Evolutionary conservation across 352 stramenopile species (phyloP), one percentile per base, ranked within the genome.

Genomic region (Phytophthora pluvialis): DNA sequence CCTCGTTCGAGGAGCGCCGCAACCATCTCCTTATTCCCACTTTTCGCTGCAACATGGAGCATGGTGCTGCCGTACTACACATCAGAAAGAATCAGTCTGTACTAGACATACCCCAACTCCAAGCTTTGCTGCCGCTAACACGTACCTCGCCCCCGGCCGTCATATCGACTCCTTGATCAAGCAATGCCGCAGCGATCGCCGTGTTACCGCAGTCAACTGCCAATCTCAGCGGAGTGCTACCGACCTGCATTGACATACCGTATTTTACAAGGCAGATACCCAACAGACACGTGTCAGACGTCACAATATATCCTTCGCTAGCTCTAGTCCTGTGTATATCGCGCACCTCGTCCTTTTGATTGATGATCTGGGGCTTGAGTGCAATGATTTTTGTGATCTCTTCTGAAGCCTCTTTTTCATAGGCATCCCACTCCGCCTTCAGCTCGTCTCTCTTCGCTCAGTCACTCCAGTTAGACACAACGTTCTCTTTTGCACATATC

Each of bases 21-120:
- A 31, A 86, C 78, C 36, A 90, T 65, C 58, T 80, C 73, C 21
- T 78, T 68, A 29, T 83, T 87, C 29, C 81, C 81, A 29, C 78
- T 88, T 72, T 86, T 86, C 60, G 88, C 77, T 0, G 83, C 83
- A 3, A 90, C 35, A 40, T 90, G 79, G 1, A 91, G 67, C 16
- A 80, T 75, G 9, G 80, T 88, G 66, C 84, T 75, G 7, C 83
- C 81, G 59, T 91, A 21, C 50, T 58, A 40, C 0, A 11, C 21
- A 21, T 21, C 21, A 21, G 21, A 21, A 21, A 21, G 21, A 21
- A 21, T 21, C 21, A 21, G 42, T n/a, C 15, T 5, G 7, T 16
- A 40, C 43, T 11, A 50, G 43, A 32, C 21, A 7, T 49, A 35
- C 7, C 9, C 31, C 9, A 35, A 35, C 21, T 21, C 21, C 21